Conservation (phyloP, 2,329 filamentous ascomycete genomes). For the Hypoxylon sp. region DNA sequence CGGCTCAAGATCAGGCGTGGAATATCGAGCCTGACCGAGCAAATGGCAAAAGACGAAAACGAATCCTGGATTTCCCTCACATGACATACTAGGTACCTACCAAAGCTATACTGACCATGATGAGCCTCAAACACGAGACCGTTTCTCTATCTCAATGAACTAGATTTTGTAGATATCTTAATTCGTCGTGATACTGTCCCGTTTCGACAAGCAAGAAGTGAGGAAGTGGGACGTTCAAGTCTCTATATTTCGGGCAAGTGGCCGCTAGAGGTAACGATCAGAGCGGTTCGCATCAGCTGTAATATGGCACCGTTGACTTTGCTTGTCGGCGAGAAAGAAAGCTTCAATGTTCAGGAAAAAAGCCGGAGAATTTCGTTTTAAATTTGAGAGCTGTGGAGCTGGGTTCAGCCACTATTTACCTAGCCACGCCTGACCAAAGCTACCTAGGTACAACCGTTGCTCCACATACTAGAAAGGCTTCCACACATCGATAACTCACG, state of each 20-base stretch:
- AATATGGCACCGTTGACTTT: neutral
- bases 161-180: slow-evolving; percentile 10
- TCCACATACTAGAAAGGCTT: neutral
- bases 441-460: neutral
- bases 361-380: neutral
- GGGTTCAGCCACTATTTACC: neutral
- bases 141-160: neutral
- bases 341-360: too few species aligned
- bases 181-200: neutral
- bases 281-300: neutral
- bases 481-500: neutral
- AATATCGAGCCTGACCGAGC: slow-evolving; percentile 52
- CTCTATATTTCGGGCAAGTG: neutral
- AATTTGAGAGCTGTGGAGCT: neutral
- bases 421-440: too few species aligned
- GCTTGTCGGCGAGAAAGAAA: too few species aligned
- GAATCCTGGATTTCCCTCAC: neutral
- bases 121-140: neutral
- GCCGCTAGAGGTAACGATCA: neutral
- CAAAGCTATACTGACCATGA: neutral
- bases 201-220: neutral
- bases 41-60: slow-evolving; percentile 53
- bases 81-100: neutral
- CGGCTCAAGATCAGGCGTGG: slow-evolving; percentile 56
- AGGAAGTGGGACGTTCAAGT: too few species aligned